Base-by-base conservation (phyloP, 345 rosid genomes). In the Eucalyptus sideroxylon region DNA sequence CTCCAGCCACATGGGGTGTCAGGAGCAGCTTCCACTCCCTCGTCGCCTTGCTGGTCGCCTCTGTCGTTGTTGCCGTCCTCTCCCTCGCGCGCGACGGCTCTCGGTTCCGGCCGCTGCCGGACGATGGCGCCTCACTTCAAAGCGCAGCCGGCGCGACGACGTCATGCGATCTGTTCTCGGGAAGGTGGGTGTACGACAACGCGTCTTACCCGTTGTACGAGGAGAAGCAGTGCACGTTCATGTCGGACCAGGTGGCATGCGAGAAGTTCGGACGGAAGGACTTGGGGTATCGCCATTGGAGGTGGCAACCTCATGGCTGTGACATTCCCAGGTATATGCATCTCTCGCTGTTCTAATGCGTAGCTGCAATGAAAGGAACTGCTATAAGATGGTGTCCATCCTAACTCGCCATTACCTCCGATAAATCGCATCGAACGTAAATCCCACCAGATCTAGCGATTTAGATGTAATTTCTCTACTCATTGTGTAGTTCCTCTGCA, bases 281-380 rank as follows among this genome's bases (percentile, higher is more conserved):
- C 88, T 91, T 93, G 88, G 87, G 60, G 89, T 97, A 93, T 72
- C 97, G 91, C 92, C 92, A 91, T 42, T 96, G 98, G 99, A 95
- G 95, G 88, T 98, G 99, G 98, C 96, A 98, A 62, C 99, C 99
- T 87, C 94, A 94, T 87, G 94, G 93, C 17, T 98, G 99, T 87
- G 93, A 96, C 90, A 95, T 96, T 69, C 99, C 98, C 27, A 96
- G 96, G 99, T 98, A 87, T 12, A 3, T 15, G n/a, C 87, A n/a
- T 30, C 87, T 23, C 55, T 86, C 65, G 24, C 81, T 69, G 44
- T 69, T 50, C 60, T 50, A 51, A 51, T 49, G 15, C 26, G 1
- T 19, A 34, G 1, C 23, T 34, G 82, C 40, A 34, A 72, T 17
- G 24, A 34, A 34, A 34, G 45, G 42, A 72, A 72, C 3, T 31